Conservation (phyloP, 306 rosid species). For the Comarum palustre region DNA sequence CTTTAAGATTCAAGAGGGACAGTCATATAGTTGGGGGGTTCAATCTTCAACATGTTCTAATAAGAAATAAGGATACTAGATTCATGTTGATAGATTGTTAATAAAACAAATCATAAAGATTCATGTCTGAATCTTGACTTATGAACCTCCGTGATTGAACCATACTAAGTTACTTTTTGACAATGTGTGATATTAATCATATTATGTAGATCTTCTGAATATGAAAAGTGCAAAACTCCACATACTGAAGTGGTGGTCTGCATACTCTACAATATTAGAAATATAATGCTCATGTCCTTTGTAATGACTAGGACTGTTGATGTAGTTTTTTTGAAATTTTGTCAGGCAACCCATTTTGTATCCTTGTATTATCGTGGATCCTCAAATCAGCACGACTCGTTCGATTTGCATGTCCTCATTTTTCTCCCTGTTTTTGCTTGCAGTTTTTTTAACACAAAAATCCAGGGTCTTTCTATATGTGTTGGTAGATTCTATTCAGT, state of each 20-base stretch:
- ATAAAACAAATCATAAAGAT: background rate
- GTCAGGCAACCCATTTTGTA: background rate
- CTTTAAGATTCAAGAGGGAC: background rate
- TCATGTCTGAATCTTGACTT: background rate
- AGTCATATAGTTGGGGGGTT: background rate
- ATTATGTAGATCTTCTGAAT: background rate
- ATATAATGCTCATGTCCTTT: background rate
- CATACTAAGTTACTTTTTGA: background rate
- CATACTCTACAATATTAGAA: background rate
- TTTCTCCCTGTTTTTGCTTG: background rate
- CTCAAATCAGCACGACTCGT: background rate
- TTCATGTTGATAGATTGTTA: constrained; percentile 1
- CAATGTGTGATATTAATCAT: background rate
- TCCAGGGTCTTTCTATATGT: background rate
- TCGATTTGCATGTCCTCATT: background rate
- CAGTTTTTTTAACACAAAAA: background rate
- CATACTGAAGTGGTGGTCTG: background rate
- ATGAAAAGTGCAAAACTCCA: background rate
- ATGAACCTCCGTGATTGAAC: background rate
- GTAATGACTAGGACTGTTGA: background rate
- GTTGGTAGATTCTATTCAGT: background rate
- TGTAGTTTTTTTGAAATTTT: background rate
- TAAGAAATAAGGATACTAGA: background rate
- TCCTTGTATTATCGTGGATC: background rate
- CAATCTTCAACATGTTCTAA: background rate